Base-by-base conservation (phyloP, 352 stramenopile genomes). In the Phytophthora palmivora region DNA sequence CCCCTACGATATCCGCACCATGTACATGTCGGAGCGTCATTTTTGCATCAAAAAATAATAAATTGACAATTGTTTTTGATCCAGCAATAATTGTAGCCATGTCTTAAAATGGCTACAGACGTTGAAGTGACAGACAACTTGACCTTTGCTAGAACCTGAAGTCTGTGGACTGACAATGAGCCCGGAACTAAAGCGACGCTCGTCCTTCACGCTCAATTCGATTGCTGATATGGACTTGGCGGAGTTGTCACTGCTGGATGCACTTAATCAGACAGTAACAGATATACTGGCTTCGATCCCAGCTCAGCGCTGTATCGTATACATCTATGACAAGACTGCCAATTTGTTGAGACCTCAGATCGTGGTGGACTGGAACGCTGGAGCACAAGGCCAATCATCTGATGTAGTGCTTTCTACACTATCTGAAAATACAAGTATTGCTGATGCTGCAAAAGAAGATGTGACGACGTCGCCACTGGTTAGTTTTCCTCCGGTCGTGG, bases 401-500 rank as follows among this genome's bases (percentile, higher is more conserved):
- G 56, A 19, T 9, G 12, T 41, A 14, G 14, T 45, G 19, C 5
- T 21, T 4, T 11, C 12, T 15, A 1, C 33, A 26, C 16, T 16
- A 24, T 33, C 11, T 22, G 18, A 32, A 34, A 16, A 49, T 12
- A 1, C 19, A 45, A 21, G 18, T 0, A 36, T 33, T n/a, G 24
- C 15, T 15, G 11, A n/a, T 3, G n/a, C 5, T 14, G 19, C 19
- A 5, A 24, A 33, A 26, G 15, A 41, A 22, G 32, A 18, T 4
- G 45, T 26, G 3, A 2, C 11, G 4, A 47, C 50, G n/a, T 22
- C 43, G 8, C n/a, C 37, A 9, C 15, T 74, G 6, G n/a, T 66
- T 15, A 75, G 66, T 26, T 88, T 89, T 34, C 67, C 76, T 0
- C 80, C 80, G 0, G 77, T 87, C 14, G 60, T 89, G 55, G 80